phyloP scores from a whole-genome alignment of 192 early-diverging fungal species.

The Coemansia sp. region DNA sequence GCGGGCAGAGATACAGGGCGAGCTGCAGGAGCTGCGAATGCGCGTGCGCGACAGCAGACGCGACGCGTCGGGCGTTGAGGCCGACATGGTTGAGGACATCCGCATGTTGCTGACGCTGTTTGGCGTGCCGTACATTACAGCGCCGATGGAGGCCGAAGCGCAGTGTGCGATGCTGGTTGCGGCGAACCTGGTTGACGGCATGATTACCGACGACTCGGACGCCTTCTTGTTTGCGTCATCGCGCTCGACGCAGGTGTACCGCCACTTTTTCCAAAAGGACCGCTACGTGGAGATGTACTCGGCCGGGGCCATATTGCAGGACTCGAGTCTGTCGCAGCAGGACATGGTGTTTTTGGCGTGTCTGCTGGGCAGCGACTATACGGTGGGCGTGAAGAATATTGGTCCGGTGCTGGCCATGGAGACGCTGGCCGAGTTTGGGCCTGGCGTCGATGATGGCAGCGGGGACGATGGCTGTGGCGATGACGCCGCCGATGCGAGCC shows the following conservation, averaged over 20 bases:
- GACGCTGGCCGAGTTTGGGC: constrained; percentile 73
- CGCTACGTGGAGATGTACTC: constrained; percentile 87
- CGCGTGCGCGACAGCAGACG: constrained; percentile 34
- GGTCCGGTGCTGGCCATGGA: constrained; percentile 90
- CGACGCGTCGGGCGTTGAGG: constrained; percentile 30
- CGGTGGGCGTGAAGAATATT: constrained; percentile 81
- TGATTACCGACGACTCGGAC: constrained; percentile 96
- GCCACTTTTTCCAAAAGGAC: constrained; percentile 91
- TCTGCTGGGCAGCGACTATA: constrained; percentile 97
- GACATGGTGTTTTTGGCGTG: constrained; percentile 82
- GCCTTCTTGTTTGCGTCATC: constrained; percentile 90
- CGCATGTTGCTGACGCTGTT: constrained; percentile 81
- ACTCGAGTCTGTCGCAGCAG: constrained; percentile 67
- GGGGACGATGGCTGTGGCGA: too few relatives aligned
- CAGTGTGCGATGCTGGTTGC: constrained; percentile 81
- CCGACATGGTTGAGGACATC: constrained; percentile 52
- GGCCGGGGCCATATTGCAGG: constrained; percentile 58
- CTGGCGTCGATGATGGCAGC: background rate
- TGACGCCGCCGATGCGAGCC: background rate
- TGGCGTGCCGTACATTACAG: constrained; percentile 90
- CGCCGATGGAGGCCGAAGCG: constrained; percentile 97
- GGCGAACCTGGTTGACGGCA: constrained; percentile 79
- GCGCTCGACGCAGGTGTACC: constrained; percentile 62
- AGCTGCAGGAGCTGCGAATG: constrained; percentile 28
- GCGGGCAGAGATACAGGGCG: constrained; percentile 32